Base-by-base conservation (phyloP, 345 rosid species). In the Turnera subulata region DNA sequence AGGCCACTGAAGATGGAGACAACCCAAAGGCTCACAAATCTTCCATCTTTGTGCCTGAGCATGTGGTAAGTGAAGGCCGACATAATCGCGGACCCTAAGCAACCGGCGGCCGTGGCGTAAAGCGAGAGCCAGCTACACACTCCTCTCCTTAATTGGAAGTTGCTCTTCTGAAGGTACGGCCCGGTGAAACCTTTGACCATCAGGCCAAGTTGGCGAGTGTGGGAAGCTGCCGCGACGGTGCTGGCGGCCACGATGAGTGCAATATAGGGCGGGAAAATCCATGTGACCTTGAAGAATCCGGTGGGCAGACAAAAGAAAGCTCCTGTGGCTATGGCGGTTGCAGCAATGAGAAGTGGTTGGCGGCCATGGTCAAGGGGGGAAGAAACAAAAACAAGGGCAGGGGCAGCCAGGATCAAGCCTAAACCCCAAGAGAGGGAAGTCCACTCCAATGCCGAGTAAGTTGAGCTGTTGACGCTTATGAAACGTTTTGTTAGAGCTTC, bases 1-100 rank as follows among this genome's bases (percentile, higher is more conserved):
- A 84, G 65, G 63, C 87, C 85, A 62, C 87, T 78, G 64, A 79
- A 84, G 24, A 82, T 84, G 2, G 87, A 79, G 56, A 84, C 83
- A 7, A 82, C 66, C 91, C 87, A 84, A 17, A 84, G 70, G 21
- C 82, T 70, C 1, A 56, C 51, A 20, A 63, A 63, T 18, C 40
- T 62, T 39, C 25, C 12, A 18, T 78, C 78, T 0, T 33, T 44
- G 16, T 70, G 43, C n/a, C 64, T 38, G 8, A 84, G 76, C 91
- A 84, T 84, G 25, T 74, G 62, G 67, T 76, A 78, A 33, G 70
- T 72, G 73, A 84, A 84, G 11, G 87, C 57, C 7, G 77, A 59
- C 6, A 84, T 74, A 14, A 76, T 39, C 43, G 83, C 84, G 0
- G 80, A 63, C 17, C 91, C 91, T 2, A 81, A 21, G 67, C 73